Conservation (phyloP, 768 basidiomycete species). For the button mushroom (Agaricus bisporus) region DNA sequence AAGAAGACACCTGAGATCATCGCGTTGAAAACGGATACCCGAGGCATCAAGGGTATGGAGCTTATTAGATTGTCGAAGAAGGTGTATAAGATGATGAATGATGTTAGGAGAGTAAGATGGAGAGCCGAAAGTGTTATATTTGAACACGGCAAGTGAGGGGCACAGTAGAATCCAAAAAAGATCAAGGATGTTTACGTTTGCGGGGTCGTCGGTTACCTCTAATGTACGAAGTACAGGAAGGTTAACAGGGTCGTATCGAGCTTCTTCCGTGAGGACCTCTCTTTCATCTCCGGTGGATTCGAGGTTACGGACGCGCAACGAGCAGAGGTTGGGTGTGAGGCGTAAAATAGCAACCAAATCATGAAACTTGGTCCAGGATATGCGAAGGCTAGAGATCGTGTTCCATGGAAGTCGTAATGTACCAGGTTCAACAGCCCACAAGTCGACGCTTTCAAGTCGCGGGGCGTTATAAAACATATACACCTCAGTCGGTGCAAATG, state of each 20-base stretch:
- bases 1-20: constrained; percentile 1
- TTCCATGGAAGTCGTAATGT: constrained; percentile 4
- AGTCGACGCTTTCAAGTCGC: constrained; percentile 4
- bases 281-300: not conserved
- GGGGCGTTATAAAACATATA: constrained; percentile 5
- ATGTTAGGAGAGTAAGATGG: not conserved
- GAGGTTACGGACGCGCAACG: constrained; percentile 4
- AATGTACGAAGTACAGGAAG: constrained; percentile 3
- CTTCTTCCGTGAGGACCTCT: not conserved
- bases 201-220: constrained; percentile 4
- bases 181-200: not conserved
- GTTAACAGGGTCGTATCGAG: not conserved
- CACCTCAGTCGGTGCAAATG: constrained; percentile 4
- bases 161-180: constrained; percentile 1
- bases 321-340: constrained; percentile 1
- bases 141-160: constrained; percentile 1
- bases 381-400: constrained; percentile 1
- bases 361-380: constrained; percentile 4
- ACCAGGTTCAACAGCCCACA: constrained; percentile 8
- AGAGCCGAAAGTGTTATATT: constrained; percentile 10
- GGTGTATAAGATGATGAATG: constrained; percentile 1
- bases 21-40: constrained; percentile 7
- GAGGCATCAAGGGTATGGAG: constrained; percentile 5
- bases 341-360: constrained; percentile 1
- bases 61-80: constrained; percentile 1